A percentile compares a stretch with the other conserved stretches of the same genome.
Evolutionary conservation across 257 asterid genomes (phyloP).

Genomic region (Nicotiana noctiflora): DNA sequence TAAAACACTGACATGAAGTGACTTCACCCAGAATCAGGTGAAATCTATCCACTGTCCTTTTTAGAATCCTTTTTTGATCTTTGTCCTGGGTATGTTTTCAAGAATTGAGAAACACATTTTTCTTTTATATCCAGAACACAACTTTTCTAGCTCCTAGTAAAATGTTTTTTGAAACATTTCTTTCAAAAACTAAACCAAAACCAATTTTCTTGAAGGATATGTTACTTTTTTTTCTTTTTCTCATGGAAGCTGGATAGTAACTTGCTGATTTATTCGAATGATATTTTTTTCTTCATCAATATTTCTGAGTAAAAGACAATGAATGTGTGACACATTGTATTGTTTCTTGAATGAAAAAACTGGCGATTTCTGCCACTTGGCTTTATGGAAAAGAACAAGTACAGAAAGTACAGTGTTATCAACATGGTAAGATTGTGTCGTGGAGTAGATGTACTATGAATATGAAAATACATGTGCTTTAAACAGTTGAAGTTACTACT

Average conservation of each 20-base stretch:
- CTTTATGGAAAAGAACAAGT: not conserved
- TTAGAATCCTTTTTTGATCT: not conserved
- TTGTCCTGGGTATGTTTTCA: not conserved
- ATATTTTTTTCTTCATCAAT: not conserved
- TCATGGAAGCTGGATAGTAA: no score
- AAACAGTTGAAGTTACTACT: not conserved
- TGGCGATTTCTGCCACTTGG: not conserved
- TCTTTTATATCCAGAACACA: no score
- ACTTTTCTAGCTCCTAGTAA: no score
- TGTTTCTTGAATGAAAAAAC: not conserved
- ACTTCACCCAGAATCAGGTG: not conserved
- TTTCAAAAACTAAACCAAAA: no score
- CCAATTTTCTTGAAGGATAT: no score
- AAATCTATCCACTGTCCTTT: not conserved
- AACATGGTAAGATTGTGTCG: not conserved
- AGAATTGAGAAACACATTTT: not conserved
- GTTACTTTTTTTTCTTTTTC: no score
- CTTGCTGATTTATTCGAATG: not conserved
- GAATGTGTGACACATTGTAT: not conserved
- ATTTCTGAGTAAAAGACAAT: not conserved
- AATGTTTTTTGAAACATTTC: no score
- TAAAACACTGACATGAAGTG: constrained; percentile 3
- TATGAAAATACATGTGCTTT: not conserved
- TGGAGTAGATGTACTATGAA: not conserved
- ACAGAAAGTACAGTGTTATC: not conserved